Conservation (phyloP, 768 basidiomycete species). For the Plicaturopsis crispa region DNA sequence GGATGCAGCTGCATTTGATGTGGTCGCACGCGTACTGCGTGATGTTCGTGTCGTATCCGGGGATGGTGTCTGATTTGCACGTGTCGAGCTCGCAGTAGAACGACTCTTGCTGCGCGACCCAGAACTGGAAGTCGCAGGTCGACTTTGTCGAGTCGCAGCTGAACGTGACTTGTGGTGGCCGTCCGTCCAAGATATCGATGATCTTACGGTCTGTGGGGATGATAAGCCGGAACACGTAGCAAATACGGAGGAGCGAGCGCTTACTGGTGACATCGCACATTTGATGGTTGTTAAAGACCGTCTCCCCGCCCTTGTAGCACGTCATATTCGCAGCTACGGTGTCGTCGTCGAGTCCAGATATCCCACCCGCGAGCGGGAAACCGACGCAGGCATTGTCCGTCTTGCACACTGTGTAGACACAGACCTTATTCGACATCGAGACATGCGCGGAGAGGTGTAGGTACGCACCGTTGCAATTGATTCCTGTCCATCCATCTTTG, state of each 20-base stretch:
- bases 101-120: constrained; percentile 90
- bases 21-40: constrained; percentile 78
- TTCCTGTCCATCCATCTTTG: constrained; percentile 90
- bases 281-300: constrained; percentile 93
- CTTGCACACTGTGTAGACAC: constrained; percentile 63
- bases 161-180: constrained; percentile 95
- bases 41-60: constrained; percentile 57
- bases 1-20: constrained; percentile 89
- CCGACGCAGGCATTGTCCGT: constrained; percentile 70
- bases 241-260: constrained; percentile 19
- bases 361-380: constrained; percentile 57
- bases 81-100: constrained; percentile 87
- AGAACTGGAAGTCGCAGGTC: constrained; percentile 94
- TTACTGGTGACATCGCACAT: constrained; percentile 97
- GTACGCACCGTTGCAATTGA: constrained; percentile 95
- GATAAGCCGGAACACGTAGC: not conserved
- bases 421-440: constrained; percentile 1
- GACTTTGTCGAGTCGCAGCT: constrained; percentile 55
- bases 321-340: constrained; percentile 62
- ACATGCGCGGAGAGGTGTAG: not conserved
- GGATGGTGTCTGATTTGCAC: constrained; percentile 42
- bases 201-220: constrained; percentile 76
- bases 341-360: constrained; percentile 30
- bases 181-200: constrained; percentile 78
- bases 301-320: constrained; percentile 89